A percentile compares a stretch with the other conserved stretches of the same genome.
Conservation (phyloP, 1,284 basidiomycete species). For the Vanrija sp. region DNA sequence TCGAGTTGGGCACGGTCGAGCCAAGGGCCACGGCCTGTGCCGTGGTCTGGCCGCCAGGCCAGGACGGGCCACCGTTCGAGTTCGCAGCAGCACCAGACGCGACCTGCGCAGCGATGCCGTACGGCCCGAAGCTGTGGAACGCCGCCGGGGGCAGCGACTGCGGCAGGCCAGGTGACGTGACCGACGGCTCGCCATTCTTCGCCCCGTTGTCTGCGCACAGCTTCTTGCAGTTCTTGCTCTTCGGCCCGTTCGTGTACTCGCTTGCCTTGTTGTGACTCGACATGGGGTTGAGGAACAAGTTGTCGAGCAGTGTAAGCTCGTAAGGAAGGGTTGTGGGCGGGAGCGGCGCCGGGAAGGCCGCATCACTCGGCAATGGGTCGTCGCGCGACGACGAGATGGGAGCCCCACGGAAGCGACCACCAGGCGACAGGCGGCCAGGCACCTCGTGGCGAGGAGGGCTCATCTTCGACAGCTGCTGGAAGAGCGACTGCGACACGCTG, state of each 20-base stretch:
- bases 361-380: conserved; percentile 35
- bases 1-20: conserved; percentile 3
- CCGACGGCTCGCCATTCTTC: background rate
- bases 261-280: conserved; percentile 46
- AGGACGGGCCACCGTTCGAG: conserved; percentile 5
- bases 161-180: conserved; percentile 2
- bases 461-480: conserved; percentile 41
- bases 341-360: conserved; percentile 41
- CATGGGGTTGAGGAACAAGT: conserved; percentile 50
- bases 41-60: conserved; percentile 8
- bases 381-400: conserved; percentile 43
- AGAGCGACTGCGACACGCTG: conserved; percentile 43
- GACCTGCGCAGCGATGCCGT: conserved; percentile 25
- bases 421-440: conserved; percentile 19
- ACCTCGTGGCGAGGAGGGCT: conserved; percentile 18
- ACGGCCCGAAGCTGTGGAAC: conserved; percentile 29
- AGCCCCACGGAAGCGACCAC: conserved; percentile 28
- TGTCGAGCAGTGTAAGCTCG: conserved; percentile 49
- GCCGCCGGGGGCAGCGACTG: conserved; percentile 29
- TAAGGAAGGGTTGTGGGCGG: conserved; percentile 45
- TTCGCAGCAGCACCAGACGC: background rate
- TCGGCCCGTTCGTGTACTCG: conserved; percentile 42
- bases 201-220: background rate
- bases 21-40: conserved; percentile 5
- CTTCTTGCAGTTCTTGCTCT: conserved; percentile 18